Evolutionary conservation across 441 rosid genomes (phyloP).

Genomic region (Jatropha multifida): DNA sequence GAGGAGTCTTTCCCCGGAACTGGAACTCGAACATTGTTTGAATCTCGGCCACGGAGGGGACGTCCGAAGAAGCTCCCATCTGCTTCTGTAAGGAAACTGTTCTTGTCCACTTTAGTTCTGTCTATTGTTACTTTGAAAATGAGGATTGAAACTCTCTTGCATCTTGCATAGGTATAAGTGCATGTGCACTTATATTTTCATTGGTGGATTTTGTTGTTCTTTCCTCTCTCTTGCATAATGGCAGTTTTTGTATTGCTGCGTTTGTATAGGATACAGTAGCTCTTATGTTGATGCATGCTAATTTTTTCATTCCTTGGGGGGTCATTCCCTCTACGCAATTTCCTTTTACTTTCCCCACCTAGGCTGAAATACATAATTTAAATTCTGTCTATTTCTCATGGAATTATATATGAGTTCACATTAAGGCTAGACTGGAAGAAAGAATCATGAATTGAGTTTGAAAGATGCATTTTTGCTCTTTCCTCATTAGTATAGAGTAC

Average conservation of each 20-base stretch:
- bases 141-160: constrained; percentile 1
- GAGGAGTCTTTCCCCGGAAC: constrained; percentile 30
- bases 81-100: constrained; percentile 36
- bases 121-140: background rate
- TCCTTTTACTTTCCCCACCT: too few relatives aligned
- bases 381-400: background rate
- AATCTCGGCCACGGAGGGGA: constrained; percentile 39
- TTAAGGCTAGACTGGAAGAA: background rate
- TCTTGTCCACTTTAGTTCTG: constrained; percentile 5
- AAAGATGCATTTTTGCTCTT: background rate
- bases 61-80: constrained; percentile 39
- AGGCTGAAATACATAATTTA: too few relatives aligned
- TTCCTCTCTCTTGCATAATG: too few relatives aligned
- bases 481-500: background rate
- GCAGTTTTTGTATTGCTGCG: too few relatives aligned
- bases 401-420: background rate
- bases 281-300: background rate
- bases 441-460: background rate
- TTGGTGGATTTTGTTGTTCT: too few relatives aligned
- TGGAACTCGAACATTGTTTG: constrained; percentile 32
- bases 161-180: background rate
- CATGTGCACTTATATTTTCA: too few relatives aligned
- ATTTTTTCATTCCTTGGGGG: too few relatives aligned
- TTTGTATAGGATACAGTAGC: background rate
- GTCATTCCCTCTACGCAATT: too few relatives aligned